Base-by-base conservation (phyloP, 257 asterid genomes). In the Cordia subcordata region DNA sequence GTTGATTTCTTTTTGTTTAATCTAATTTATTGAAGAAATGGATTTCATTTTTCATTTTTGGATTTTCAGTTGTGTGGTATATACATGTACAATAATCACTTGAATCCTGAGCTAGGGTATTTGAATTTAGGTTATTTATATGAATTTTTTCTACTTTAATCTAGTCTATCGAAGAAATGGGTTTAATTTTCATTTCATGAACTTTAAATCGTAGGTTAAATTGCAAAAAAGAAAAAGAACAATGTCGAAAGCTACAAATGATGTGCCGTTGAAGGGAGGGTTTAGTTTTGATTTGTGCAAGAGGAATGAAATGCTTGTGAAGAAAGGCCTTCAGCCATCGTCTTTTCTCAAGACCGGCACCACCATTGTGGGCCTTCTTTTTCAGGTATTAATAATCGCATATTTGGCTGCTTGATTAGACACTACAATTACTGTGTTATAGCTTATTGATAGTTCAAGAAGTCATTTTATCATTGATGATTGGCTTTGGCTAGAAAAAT, bases 271-370 rank as follows among this genome's bases (percentile, higher is more conserved):
- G 20, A 71, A 68, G 18, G 96, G 95, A 33, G 96, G 95, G 9
- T 85, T 91, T 20, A 83, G 85, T 32, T 88, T 85, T 75, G 94
- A 91, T 79, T 74, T 85, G 53, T 91, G 96, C 81, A 77, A 58
- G 66, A 85, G 98, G 81, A 91, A 91, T 66, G 85, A 69, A 18
- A 91, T 91, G 96, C 94, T 91, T 33, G 72, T 37, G 58, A 75
- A 78, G 40, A 87, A 87, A 75, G 96, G 98, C 71, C 77, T 83
- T 61, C 77, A 79, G 58, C 51, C 60, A 50, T 79, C 94, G 13
- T 71, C 86, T 13, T 91, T 74, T 67, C 94, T 91, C 57, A 91
- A 91, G 79, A 91, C 98, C 50, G 98, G 98, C 46, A 91, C 98
- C 45, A 91, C 96, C 37, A 91, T 91, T 27, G 98, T 91, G 9